phyloP scores from a whole-genome alignment of 495 filamentous ascomycete genomes.

The Delitschia confertaspora region DNA sequence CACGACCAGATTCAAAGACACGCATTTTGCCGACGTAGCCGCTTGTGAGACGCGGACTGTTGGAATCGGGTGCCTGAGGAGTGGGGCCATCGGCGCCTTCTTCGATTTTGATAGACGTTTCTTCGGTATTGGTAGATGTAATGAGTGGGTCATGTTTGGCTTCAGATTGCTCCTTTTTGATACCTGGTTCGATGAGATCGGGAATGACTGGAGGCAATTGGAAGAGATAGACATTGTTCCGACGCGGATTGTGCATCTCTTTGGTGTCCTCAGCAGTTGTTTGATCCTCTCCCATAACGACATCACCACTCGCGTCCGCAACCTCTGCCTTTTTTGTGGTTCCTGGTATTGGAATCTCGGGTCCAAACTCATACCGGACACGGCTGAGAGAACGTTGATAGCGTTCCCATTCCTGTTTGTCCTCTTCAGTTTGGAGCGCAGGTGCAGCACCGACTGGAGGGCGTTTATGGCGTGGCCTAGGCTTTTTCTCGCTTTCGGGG shows the following conservation, averaged over 20 bases:
- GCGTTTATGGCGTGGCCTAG: slow-evolving; percentile 23
- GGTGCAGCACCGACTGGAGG: slow-evolving; percentile 17
- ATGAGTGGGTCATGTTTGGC: background rate
- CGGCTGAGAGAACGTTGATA: slow-evolving; percentile 28
- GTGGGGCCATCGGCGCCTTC: slow-evolving; percentile 14
- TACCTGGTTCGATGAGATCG: slow-evolving; percentile 35
- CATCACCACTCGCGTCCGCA: slow-evolving; percentile 32
- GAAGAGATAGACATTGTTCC: slow-evolving; percentile 47
- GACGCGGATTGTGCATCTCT: slow-evolving; percentile 43
- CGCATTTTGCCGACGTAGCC: slow-evolving; percentile 52
- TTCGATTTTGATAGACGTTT: slow-evolving; percentile 15
- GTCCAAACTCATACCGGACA: slow-evolving; percentile 32
- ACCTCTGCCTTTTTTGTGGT: slow-evolving; percentile 16
- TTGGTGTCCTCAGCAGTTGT: slow-evolving; percentile 26
- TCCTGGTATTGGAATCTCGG: slow-evolving; percentile 25
- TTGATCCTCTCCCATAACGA: slow-evolving; percentile 32
- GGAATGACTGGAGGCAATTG: slow-evolving; percentile 56
- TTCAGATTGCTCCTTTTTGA: slow-evolving; percentile 32
- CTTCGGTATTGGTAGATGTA: background rate
- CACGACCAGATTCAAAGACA: slow-evolving; percentile 51
- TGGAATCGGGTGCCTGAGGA: background rate
- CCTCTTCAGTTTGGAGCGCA: slow-evolving; percentile 38
- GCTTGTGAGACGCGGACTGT: slow-evolving; percentile 9
- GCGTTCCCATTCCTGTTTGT: slow-evolving; percentile 36
- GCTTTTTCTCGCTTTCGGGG: slow-evolving; percentile 29